These are phyloP conservation scores for Plenodomus biglobosus DNA, from an alignment of 2,329 filamentous ascomycete species.

Conservation along the genomic window DNA sequence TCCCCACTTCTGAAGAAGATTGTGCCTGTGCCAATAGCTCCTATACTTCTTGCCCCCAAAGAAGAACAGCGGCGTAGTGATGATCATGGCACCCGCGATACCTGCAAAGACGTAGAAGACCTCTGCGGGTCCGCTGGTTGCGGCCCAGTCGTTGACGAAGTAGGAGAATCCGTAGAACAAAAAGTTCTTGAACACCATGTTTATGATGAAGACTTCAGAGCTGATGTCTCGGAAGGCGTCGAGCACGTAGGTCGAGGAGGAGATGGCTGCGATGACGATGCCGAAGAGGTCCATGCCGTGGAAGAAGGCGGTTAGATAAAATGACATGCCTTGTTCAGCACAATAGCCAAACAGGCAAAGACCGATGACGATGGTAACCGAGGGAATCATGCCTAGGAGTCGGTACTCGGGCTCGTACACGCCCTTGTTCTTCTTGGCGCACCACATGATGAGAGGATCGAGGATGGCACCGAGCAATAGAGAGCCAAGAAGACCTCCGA, in stretches of 20 bases:
- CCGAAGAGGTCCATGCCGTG: constrained; percentile 41
- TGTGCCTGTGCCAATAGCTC: constrained; percentile 40
- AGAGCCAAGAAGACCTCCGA: constrained; percentile 41
- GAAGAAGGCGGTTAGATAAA: constrained; percentile 38
- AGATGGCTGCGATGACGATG: constrained; percentile 36
- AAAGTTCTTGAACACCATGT: constrained; percentile 51
- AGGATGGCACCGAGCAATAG: constrained; percentile 25
- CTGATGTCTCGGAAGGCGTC: constrained; percentile 47
- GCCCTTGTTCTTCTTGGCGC: constrained; percentile 54
- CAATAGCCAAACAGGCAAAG: constrained; percentile 46
- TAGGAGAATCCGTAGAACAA: constrained; percentile 49
- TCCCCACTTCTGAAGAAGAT: constrained; percentile 37
- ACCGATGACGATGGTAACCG: constrained; percentile 40
- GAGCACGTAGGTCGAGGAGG: constrained; percentile 42
- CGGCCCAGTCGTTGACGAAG: constrained; percentile 50
- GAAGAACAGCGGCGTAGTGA: constrained; percentile 37
- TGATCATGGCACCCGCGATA: constrained; percentile 21
- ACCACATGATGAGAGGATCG: constrained; percentile 46
- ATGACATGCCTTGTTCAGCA: constrained; percentile 22
- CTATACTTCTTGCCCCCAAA: constrained; percentile 41
- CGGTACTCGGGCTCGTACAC: constrained; percentile 59
- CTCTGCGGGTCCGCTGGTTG: constrained; percentile 34
- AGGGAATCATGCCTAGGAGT: constrained; percentile 41
- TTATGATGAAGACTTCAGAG: constrained; percentile 49
- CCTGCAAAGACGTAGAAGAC: constrained; percentile 47